Percentiles rank a stretch among this genome's conserved stretches.
phyloP scores from a whole-genome alignment of 202 grass and related monocot genomes.

The Cymbopogon flexuosus region DNA sequence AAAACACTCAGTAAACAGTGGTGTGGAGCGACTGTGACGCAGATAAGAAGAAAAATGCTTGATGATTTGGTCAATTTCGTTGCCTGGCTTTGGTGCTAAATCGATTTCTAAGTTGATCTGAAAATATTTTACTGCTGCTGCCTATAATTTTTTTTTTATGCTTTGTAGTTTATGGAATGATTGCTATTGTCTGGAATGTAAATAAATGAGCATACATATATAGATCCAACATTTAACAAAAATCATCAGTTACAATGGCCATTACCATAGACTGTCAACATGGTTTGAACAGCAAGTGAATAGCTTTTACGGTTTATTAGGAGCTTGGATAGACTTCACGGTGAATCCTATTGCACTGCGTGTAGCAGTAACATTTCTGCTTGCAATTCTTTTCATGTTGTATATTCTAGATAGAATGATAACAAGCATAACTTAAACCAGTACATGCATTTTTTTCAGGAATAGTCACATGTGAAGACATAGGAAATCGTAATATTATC shows the following conservation, averaged over 20 bases:
- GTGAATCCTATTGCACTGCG: neutral
- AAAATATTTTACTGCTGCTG: neutral
- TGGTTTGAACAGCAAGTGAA: neutral
- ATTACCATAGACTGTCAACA: neutral
- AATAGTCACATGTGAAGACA: neutral
- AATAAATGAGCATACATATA: neutral
- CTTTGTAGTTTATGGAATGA: neutral
- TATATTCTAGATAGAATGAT: neutral
- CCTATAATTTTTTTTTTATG: neutral
- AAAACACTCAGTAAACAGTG: neutral
- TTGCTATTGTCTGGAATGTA: neutral
- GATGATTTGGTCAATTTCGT: neutral
- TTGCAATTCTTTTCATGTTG: neutral
- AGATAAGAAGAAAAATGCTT: neutral
- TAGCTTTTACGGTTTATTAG: neutral
- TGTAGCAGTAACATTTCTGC: neutral
- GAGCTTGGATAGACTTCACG: neutral
- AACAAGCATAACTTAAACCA: neutral
- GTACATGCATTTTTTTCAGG: too few relatives aligned
- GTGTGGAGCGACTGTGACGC: neutral
- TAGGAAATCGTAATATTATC: neutral
- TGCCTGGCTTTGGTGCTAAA: neutral
- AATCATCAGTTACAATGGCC: neutral
- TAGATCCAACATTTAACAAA: neutral
- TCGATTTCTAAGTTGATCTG: neutral